These are phyloP conservation scores for Polygonum aviculare DNA, from an alignment of 148 eudicot species.

Conservation along the genomic window DNA sequence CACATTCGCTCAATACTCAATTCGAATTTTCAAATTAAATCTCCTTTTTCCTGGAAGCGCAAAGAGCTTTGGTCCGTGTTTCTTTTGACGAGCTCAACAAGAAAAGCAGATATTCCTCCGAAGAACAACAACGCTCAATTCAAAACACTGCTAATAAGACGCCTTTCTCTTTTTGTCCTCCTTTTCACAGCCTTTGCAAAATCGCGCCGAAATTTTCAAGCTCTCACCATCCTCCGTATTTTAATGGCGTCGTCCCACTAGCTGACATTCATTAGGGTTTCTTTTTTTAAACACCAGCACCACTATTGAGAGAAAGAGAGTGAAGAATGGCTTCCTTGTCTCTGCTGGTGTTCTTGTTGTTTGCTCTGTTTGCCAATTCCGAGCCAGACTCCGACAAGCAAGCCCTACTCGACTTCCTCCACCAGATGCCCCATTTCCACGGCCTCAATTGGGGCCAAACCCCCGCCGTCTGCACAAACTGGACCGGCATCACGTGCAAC, in stretches of 20 bases:
- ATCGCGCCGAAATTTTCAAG: conserved; percentile 1
- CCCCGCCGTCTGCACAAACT: conserved; percentile 44
- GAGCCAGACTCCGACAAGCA: conserved; percentile 46
- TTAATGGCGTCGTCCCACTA: background rate
- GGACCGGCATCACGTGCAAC: conserved; percentile 72
- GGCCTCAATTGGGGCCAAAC: conserved; percentile 51
- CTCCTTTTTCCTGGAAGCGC: background rate
- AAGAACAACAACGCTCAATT: conserved; percentile 2
- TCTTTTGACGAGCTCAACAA: conserved; percentile 7
- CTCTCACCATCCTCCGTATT: background rate
- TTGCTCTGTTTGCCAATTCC: conserved; percentile 16
- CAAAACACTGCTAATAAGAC: background rate
- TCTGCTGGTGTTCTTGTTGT: conserved; percentile 12
- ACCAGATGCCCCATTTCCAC: conserved; percentile 37
- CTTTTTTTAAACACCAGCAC: background rate
- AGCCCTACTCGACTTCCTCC: conserved; percentile 59
- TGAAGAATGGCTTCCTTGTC: background rate
- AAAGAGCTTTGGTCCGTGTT: background rate
- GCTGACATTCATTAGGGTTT: background rate
- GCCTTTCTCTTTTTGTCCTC: conserved; percentile 1
- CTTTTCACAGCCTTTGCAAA: background rate
- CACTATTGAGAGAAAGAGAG: background rate
- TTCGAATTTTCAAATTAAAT: background rate
- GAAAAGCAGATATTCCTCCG: conserved; percentile 5
- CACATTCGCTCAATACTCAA: background rate